Evolutionary conservation across 2,329 filamentous ascomycete genomes (phyloP), one percentile per base, ranked within the genome.

Genomic region (Epichloe sibirici): DNA sequence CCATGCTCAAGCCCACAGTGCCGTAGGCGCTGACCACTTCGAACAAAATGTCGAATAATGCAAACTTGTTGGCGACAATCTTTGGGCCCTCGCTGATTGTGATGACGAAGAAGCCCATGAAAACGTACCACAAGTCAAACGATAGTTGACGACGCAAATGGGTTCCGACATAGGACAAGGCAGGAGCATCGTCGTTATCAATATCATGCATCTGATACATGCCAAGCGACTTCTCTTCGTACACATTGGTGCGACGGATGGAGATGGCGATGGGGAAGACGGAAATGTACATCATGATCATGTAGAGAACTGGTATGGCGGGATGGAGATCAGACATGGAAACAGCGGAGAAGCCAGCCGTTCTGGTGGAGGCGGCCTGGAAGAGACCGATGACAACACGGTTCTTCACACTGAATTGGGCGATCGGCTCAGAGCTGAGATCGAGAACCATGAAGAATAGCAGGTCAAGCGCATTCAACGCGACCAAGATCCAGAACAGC

Each of bases 211-310:
- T 71, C 48, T 71, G 73, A 62, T 86, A 90, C 34, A 94, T 81
- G 5, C 88, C 88, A 0, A 93, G 77, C 0, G 84, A 88, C 58
- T 85, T 88, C 65, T 97, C 91, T 68, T 96, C 91, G 71, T 97
- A 97, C 2, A 96, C 91, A 65, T 97, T 97, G 54, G 91, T 96
- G 57, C 88, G 78, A 51, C 91, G 89, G 61, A 97, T 86, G 6
- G 88, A 93, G 62, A 97, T 97, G 64, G 93, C 91, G 60, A 97
- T 95, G 5, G 91, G 91, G 61, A 95, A 95, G 55, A 96, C 88
- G 53, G 90, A 95, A 56, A 97, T 95, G 69, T 97, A 97, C 93
- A 97, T 97, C 93, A 97, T 97, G 68, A 97, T 84, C 69, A 97
- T 74, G 71, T 96, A 97, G 25, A 90, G 88, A 13, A 94, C 89